These are phyloP conservation scores for Exophiala dermatitidis DNA, from an alignment of 2,329 filamentous ascomycete genomes.

Conservation along the genomic window DNA sequence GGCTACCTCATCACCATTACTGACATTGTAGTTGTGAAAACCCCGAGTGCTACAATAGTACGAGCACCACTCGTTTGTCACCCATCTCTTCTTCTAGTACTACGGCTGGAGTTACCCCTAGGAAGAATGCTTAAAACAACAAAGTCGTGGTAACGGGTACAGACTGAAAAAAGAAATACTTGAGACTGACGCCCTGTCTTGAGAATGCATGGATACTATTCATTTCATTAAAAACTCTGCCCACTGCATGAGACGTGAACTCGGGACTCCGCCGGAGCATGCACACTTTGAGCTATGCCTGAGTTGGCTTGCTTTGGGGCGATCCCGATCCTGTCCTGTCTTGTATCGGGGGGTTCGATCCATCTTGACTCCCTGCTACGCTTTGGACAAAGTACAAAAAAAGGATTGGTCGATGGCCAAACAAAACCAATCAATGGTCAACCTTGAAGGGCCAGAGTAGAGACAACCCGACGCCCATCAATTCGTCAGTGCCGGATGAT, in stretches of 20 bases:
- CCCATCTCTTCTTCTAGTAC: too few species aligned
- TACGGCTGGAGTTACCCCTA: too few species aligned
- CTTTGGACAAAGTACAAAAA: conserved; percentile 1
- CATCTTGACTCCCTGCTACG: not conserved
- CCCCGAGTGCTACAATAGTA: too few species aligned
- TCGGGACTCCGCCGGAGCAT: not conserved
- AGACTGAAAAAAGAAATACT: not conserved
- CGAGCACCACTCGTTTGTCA: too few species aligned
- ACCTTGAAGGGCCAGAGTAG: not conserved
- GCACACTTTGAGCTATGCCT: not conserved
- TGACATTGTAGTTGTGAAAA: too few species aligned
- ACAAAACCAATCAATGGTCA: conserved; percentile 22
- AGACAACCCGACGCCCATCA: conserved; percentile 4
- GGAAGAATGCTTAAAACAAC: too few species aligned
- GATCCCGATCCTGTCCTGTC: not conserved
- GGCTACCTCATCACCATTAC: too few species aligned
- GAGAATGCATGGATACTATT: not conserved
- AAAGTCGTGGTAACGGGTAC: too few species aligned
- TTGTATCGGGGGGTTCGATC: not conserved
- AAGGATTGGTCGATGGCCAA: conserved; percentile 2
- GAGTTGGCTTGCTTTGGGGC: not conserved
- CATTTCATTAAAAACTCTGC: not conserved
- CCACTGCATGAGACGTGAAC: not conserved
- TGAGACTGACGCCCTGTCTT: not conserved
- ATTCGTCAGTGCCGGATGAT: not conserved